phyloP scores from a whole-genome alignment of 2,329 filamentous ascomycete species.

The Aspergillus sp. region DNA sequence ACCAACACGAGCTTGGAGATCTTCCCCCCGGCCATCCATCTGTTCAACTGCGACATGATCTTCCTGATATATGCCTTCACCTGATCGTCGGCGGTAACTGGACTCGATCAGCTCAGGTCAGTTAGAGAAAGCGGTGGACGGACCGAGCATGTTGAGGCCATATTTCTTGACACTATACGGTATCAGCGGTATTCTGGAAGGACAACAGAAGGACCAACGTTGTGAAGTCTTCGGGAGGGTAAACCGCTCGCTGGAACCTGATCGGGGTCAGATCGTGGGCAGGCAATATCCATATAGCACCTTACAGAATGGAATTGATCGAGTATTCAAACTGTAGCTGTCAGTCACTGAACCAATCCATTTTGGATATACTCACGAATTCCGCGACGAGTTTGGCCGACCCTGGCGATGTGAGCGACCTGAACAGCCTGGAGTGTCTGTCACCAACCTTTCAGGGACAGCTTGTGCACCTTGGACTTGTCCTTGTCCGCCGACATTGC shows the following conservation, averaged over 20 bases:
- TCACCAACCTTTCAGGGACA: slow-evolving; percentile 49
- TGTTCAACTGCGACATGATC: slow-evolving; percentile 95
- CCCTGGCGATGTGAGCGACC: slow-evolving; percentile 33
- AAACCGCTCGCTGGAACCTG: slow-evolving; percentile 73
- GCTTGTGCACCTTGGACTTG: slow-evolving; percentile 88
- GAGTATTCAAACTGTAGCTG: slow-evolving; percentile 75
- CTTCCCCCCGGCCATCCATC: slow-evolving; percentile 95
- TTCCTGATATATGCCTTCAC: slow-evolving; percentile 99
- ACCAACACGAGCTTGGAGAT: slow-evolving; percentile 96
- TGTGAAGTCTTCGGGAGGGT: slow-evolving; percentile 94
- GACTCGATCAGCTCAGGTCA: slow-evolving; percentile 11
- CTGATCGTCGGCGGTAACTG: slow-evolving; percentile 90
- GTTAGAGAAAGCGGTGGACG: slow-evolving; percentile 11
- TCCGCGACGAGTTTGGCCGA: slow-evolving; percentile 84
- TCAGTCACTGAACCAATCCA: not conserved
- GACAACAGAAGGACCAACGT: slow-evolving; percentile 48
- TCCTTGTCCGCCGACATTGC: slow-evolving; percentile 44
- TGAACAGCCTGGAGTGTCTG: not conserved
- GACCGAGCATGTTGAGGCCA: slow-evolving; percentile 91
- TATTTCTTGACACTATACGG: slow-evolving; percentile 78
- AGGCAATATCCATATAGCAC: not conserved
- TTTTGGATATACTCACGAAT: slow-evolving; percentile 58
- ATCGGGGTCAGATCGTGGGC: slow-evolving; percentile 10
- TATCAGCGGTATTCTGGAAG: slow-evolving; percentile 3
- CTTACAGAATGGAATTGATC: slow-evolving; percentile 89